A percentile compares a stretch with the other conserved stretches of the same genome.
Evolutionary conservation across 345 rosid genomes (phyloP).

Genomic region (Noccaea bulbosa): DNA sequence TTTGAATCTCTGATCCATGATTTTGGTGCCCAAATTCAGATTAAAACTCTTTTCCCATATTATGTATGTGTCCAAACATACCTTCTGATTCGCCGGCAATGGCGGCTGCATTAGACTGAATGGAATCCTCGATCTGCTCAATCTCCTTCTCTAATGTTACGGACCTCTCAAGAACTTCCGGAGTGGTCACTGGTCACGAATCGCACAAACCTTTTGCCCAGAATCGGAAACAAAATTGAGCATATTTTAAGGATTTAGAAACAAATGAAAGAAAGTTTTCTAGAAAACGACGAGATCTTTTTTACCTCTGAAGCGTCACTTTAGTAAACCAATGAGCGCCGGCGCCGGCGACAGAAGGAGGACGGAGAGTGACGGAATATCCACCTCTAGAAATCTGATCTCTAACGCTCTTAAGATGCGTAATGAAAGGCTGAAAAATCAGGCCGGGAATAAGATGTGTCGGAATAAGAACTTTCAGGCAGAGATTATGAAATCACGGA

Average conservation of each 20-base stretch:
- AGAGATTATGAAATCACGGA: too few relatives aligned
- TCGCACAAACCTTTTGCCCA: conserved; percentile 71
- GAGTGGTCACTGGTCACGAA: conserved; percentile 71
- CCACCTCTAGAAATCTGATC: conserved; percentile 95
- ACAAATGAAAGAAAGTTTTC: not conserved
- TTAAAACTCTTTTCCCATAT: too few relatives aligned
- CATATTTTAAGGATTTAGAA: not conserved
- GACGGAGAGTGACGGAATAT: conserved; percentile 80
- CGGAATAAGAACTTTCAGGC: too few relatives aligned
- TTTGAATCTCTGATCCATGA: conserved; percentile 11
- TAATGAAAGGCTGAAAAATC: conserved; percentile 78
- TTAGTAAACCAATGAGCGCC: conserved; percentile 83
- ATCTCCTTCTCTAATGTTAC: conserved; percentile 83
- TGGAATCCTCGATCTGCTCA: conserved; percentile 78
- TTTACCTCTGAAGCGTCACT: conserved; percentile 83
- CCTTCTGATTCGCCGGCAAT: conserved; percentile 57
- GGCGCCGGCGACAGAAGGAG: conserved; percentile 42
- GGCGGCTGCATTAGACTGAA: conserved; percentile 65
- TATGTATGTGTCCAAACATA: conserved; percentile 35
- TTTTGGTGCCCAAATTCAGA: not conserved
- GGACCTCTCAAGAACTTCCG: conserved; percentile 97
- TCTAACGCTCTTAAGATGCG: conserved; percentile 72
- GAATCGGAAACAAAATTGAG: not conserved
- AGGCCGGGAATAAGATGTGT: conserved; percentile 46
- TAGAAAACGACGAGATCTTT: not conserved